Base-by-base conservation (phyloP, 192 early-diverging fungal species). In the Dissophora ornata region DNA sequence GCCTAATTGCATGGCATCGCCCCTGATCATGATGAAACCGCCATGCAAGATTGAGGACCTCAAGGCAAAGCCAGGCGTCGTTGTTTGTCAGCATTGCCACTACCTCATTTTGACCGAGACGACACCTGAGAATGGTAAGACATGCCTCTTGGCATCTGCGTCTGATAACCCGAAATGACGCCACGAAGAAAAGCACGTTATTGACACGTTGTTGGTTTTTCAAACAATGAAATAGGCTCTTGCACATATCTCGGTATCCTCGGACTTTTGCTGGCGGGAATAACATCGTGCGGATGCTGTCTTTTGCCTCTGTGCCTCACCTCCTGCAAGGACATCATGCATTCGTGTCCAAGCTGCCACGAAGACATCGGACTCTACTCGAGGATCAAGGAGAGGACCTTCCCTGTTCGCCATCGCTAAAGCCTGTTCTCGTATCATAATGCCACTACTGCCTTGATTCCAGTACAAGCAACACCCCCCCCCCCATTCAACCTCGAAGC, bases 231-330 rank as follows among this genome's bases (percentile, higher is more conserved):
- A 38, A 36, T 58, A 74, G 71, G 73, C 21, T 77, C 64, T 2
- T 77, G 73, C 58, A 77, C 73, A 9, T 77, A 77, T 29, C 59
- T 77, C 18, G 59, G 73, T 24, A 57, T 77, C 18, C 47, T 77
- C 21, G 73, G 64, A 30, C 44, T 77, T 30, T 24, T 67, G 15
- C 16, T 77, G 19, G 71, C 64, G 13, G 71, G 71, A 7, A 51
- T 77, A 15, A 67, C 73, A 38, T 67, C 73, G 0, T 77, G 73
- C 46, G 73, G 73, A 57, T 77, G 73, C 54, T 77, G 73, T 34
- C 46, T 77, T 30, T 36, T 77, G 25, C 73, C 73, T 1, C 32
- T 77, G 12, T 77, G 63, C 32, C 40, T 77, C 16, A 77, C 73
- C 46, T 77, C 73, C 6, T 65, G 50, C 47, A 77, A 77, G 46